Evolutionary conservation across 768 basidiomycete genomes (phyloP).

Genomic region (Antrodiella citrinella): DNA sequence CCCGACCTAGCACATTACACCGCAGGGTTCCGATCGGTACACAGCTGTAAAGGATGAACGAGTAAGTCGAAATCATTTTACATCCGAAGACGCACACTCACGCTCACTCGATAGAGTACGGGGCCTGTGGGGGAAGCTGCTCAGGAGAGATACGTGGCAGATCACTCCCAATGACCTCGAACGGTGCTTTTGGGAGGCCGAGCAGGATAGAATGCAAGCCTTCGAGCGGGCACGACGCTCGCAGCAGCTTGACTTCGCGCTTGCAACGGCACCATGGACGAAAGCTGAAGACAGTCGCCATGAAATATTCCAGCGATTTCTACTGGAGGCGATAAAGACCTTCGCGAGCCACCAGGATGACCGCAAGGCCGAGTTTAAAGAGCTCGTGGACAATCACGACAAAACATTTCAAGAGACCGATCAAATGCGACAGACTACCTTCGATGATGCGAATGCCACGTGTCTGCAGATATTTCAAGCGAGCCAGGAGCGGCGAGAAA

Average conservation of each 20-base stretch:
- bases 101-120: too few relatives aligned
- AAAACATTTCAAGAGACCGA: not conserved
- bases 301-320: not conserved
- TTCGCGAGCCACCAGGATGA: not conserved
- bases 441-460: not conserved
- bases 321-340: not conserved
- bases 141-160: not conserved
- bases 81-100: too few relatives aligned
- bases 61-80: too few relatives aligned
- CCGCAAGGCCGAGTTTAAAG: not conserved
- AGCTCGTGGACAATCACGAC: not conserved
- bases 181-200: not conserved
- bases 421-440: not conserved
- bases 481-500: not conserved
- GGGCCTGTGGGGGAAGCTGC: too few relatives aligned
- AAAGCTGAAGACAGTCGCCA: not conserved
- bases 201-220: not conserved
- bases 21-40: too few relatives aligned
- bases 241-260: not conserved
- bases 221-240: not conserved
- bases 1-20: too few relatives aligned
- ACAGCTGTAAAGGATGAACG: too few relatives aligned
- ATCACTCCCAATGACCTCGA: not conserved
- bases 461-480: not conserved
- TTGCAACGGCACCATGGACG: not conserved